Base-by-base conservation (phyloP, 805 yeast species). In the Peterozyma xylosa region DNA sequence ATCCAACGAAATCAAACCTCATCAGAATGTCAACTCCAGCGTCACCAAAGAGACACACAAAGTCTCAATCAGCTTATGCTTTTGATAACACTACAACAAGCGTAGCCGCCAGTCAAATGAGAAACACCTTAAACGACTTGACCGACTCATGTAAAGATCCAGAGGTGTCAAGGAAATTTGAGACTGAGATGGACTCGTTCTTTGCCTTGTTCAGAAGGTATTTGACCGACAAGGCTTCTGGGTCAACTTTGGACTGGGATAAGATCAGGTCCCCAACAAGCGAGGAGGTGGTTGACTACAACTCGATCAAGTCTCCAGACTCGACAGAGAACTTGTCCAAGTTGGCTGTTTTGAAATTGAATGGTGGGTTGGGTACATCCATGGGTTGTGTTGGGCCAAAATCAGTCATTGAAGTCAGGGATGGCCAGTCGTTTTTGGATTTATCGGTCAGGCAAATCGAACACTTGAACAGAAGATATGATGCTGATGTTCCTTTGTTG, bases 351-450 rank as follows among this genome's bases (percentile, higher is more conserved):
- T 75, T 93, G 66, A 93, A 93, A 71, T 77, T 93, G 63, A 93
- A 93, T 63, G 99, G 99, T 73, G 99, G 99, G 37, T 75, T 93
- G 55, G 99, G 99, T 61, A 93, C 99, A 16, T 91, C 98, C 9
- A 93, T 93, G 99, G 99, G 99, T 46, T 93, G 99, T 71, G 97
- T 93, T 50, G 99, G 99, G 47, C 99, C 99, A 51, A 90, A 90
- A 68, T 86, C 96, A 27, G 95, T 93, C 53, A 93, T 93, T 62
- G 99, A 93, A 71, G 99, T 93, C 40, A 86, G 99, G 67, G 99
- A 93, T 57, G 98, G 98, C 49, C 95, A 93, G 76, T 86, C 97
- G 36, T 93, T 93, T 66, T 75, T 93, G 63, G 99, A 93, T 65
- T 77, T 93, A 55, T 76, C 96, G 39, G 99, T 93, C 37, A 86